Evolutionary conservation across 129 eudicot genomes (phyloP).

Genomic region (Helichrysum umbraculigerum): DNA sequence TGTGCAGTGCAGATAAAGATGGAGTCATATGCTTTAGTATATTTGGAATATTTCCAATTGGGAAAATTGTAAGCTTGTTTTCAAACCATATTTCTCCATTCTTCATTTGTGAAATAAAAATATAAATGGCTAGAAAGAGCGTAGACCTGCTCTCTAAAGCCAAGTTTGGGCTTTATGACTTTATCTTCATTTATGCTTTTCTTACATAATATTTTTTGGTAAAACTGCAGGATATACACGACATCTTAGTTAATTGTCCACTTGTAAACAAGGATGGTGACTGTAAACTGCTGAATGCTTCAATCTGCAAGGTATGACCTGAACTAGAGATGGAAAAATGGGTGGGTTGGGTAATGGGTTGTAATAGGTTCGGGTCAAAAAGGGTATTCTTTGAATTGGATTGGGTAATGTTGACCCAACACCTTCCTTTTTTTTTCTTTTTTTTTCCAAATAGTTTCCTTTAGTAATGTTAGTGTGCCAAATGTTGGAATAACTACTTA

Average conservation of each 20-base stretch:
- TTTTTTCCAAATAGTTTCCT: not conserved
- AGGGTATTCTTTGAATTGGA: not conserved
- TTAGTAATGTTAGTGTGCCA: not conserved
- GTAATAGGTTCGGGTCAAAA: not conserved
- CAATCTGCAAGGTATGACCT: slow-evolving; percentile 61
- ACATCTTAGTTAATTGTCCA: slow-evolving; percentile 45
- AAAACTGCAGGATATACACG: slow-evolving; percentile 63
- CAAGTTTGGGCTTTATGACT: not conserved
- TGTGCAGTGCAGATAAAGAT: slow-evolving; percentile 86
- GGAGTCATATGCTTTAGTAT: slow-evolving; percentile 84
- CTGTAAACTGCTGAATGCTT: slow-evolving; percentile 59
- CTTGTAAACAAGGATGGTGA: slow-evolving; percentile 38
- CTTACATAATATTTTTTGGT: slow-evolving; percentile 8
- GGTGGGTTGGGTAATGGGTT: not conserved
- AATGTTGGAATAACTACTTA: not conserved
- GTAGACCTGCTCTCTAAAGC: slow-evolving; percentile 1
- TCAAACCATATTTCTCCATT: slow-evolving; percentile 10
- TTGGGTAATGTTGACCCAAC: not conserved
- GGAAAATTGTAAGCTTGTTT: slow-evolving; percentile 69
- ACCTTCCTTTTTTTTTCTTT: not conserved
- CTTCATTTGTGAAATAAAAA: not conserved
- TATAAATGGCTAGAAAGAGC: not conserved
- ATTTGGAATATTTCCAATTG: slow-evolving; percentile 94
- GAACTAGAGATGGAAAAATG: not conserved
- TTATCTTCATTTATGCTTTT: slow-evolving; percentile 17